Evolutionary conservation across 2,329 filamentous ascomycete genomes (phyloP), one percentile per base, ranked within the genome.

Genomic region (Dactylellina haptotyla): DNA sequence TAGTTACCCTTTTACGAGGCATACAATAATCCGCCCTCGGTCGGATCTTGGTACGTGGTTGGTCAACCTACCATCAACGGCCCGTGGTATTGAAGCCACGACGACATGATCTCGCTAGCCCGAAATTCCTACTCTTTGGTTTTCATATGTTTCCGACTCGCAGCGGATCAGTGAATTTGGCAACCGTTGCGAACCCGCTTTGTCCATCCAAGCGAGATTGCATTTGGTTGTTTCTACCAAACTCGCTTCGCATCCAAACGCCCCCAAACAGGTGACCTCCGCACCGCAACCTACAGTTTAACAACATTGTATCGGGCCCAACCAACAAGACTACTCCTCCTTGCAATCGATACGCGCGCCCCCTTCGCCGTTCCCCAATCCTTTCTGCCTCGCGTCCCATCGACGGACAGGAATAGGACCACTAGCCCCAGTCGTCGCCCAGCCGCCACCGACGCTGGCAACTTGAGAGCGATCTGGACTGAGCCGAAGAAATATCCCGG

Each of bases 261-360:
- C 66, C 63, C n/a, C 67, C 59, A 72, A 72, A 72, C 67, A 72
- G 67, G 59, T 72, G 67, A 63, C 67, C 67, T 72, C 67, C 67
- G 67, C 66, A 56, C 66, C 34, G 51, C 67, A 64, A 72, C 65
- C 67, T 58, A 64, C 67, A 58, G 53, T 26, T 50, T 72, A 53
- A 72, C 66, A 71, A 71, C 53, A 57, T 72, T 72, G 51, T 56
- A 45, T 48, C 61, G 69, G 69, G 66, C 51, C 32, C 41, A 64
- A 61, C 53, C 61, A 66, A 66, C 53, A 63, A 26, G 32, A 53
- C 39, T 20, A 51, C 54, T 65, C 54, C 61, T 73, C 50, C 69
- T 72, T 73, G 69, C 37, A 57, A 65, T 73, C 69, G 61, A 73
- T 73, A 73, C 69, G 69, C 69, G 69, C 67, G 61, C 67, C 56